Conservation (phyloP, 169 alveolate species). For the Cryptosporidium sp. region DNA sequence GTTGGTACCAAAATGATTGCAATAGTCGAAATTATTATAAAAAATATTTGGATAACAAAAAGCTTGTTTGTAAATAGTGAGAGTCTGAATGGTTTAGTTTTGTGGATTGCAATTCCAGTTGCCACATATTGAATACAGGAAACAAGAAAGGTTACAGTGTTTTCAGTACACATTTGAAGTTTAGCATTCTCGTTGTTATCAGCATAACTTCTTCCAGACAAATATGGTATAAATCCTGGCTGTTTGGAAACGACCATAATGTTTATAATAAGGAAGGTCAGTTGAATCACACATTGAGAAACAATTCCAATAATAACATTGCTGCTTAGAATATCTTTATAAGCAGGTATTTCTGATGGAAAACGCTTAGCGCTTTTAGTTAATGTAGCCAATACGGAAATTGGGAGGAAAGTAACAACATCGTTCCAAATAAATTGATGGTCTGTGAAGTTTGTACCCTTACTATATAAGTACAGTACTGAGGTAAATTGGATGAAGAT, state of each 20-base stretch:
- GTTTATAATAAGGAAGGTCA: slow-evolving; percentile 13
- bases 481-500: slow-evolving; percentile 66
- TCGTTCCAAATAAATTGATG: slow-evolving; percentile 72
- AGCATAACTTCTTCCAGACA: background rate
- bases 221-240: slow-evolving; percentile 10
- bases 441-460: slow-evolving; percentile 68
- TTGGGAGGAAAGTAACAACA: slow-evolving; percentile 42
- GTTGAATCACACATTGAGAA: slow-evolving; percentile 33
- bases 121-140: slow-evolving; percentile 62
- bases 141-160: slow-evolving; percentile 53
- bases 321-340: slow-evolving; percentile 48
- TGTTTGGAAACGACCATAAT: slow-evolving; percentile 12
- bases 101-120: slow-evolving; percentile 63
- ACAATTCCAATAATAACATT: slow-evolving; percentile 47
- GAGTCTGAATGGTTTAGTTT: slow-evolving; percentile 67
- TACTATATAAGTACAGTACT: slow-evolving; percentile 40
- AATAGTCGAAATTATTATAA: slow-evolving; percentile 19
- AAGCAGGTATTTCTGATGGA: slow-evolving; percentile 57
- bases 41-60: slow-evolving; percentile 6
- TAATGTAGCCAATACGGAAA: slow-evolving; percentile 52
- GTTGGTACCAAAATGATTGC: slow-evolving; percentile 1
- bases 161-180: slow-evolving; percentile 41
- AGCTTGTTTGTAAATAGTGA: slow-evolving; percentile 39
- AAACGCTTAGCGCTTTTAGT: slow-evolving; percentile 36
- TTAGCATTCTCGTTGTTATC: slow-evolving; percentile 6